Evolutionary conservation across 768 basidiomycete genomes (phyloP).

Genomic region (Myochromella boudieri): DNA sequence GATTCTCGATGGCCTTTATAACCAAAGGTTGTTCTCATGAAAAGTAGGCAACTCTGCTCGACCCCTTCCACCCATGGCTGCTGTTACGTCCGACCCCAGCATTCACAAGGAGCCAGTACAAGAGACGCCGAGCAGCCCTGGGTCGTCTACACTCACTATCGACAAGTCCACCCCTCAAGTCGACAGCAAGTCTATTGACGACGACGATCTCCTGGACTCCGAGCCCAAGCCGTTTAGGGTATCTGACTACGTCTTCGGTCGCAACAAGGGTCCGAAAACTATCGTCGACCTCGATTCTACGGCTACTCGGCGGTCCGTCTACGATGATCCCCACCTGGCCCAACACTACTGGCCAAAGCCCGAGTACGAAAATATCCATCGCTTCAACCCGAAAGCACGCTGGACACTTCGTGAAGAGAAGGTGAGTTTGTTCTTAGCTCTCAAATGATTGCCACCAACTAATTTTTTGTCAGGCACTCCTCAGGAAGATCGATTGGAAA

Average conservation of each 20-base stretch:
- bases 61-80: constrained; percentile 2
- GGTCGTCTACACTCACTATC: constrained; percentile 10
- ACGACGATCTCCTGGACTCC: constrained; percentile 32
- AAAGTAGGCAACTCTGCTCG: background rate
- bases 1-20: no score
- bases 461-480: constrained; percentile 32
- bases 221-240: constrained; percentile 36
- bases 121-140: constrained; percentile 1
- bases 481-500: constrained; percentile 61
- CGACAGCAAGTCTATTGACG: constrained; percentile 17
- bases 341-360: constrained; percentile 48
- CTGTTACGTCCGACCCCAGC: background rate
- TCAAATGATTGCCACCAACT: background rate
- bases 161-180: constrained; percentile 3
- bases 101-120: background rate
- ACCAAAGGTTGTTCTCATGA: no score
- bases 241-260: constrained; percentile 32
- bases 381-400: constrained; percentile 54
- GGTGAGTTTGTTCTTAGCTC: constrained; percentile 22
- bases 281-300: constrained; percentile 35
- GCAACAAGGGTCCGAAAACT: constrained; percentile 19
- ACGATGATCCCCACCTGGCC: constrained; percentile 47
- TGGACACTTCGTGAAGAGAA: constrained; percentile 62
- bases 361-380: constrained; percentile 54
- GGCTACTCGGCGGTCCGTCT: constrained; percentile 50